Evolutionary conservation across 257 asterid species (phyloP), one percentile per base, ranked within the genome.

Genomic region (Fraxinus americana): DNA sequence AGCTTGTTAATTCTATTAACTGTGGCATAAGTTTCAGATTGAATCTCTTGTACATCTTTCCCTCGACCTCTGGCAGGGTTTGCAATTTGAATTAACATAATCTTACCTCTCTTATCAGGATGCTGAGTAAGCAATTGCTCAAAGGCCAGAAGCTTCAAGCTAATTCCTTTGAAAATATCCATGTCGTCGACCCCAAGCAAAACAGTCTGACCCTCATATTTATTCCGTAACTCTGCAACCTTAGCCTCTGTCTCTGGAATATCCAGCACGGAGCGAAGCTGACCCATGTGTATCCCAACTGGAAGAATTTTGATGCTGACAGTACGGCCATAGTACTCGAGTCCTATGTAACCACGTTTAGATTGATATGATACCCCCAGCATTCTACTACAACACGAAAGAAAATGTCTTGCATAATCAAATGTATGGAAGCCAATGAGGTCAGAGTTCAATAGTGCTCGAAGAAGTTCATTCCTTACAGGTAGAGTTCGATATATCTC

Each of bases 1-100:
- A 59, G 82, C 68, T 78, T 68, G 75, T 92, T 92, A 25, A 92
- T 91, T 81, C 91, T 88, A 52, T 83, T 59, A 12, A 86, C 97
- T 4, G 94, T 88, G n/a, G 96, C 80, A 73, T 79, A 81, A 74
- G 96, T 91, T 88, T 92, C 97, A 10, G 85, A 77, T 80, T 81
- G 89, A 69, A 92, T 88, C 77, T 92, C 97, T 85, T 87, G 82
- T 8, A 92, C 97, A 30, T 92, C 97, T 83, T 87, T 92, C 59
- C 97, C 97, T 74, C 96, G 84, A 74, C 97, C 97, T 75, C 97
- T 84, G n/a, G 97, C 97, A 21, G 97, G 97, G 78, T 91, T 91
- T 2, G 97, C 97, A 72, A 92, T 92, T 79, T 92, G 97, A 75
- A 90, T 90, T 83, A 92, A 73, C 67, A 92, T 92, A 48, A 92